A percentile compares a stretch with the other conserved stretches of the same genome.
Conservation (phyloP, 2,329 filamentous ascomycete genomes). For the Rhytidhysteron rufulum region DNA sequence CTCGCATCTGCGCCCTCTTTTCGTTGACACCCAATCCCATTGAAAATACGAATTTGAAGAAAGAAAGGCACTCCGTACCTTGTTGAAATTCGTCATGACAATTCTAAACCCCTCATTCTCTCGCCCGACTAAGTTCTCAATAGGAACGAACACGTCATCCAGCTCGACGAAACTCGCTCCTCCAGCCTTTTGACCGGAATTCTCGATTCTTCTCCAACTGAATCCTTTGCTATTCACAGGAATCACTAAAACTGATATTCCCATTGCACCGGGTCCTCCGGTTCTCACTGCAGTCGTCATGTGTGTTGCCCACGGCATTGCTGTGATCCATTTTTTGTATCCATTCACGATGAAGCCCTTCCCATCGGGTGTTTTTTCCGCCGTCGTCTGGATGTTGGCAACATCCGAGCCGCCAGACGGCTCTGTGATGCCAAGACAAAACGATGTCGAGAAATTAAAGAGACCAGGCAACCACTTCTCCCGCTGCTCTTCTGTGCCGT, state of each 20-base stretch:
- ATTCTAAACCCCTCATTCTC: conserved; percentile 56
- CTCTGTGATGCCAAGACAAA: conserved; percentile 64
- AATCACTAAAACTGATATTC: conserved; percentile 58
- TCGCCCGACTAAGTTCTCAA: conserved; percentile 50
- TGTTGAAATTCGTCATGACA: conserved; percentile 54
- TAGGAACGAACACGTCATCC: conserved; percentile 54
- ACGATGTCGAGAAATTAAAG: conserved; percentile 56
- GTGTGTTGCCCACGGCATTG: conserved; percentile 57
- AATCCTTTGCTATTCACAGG: conserved; percentile 50
- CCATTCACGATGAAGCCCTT: conserved; percentile 67
- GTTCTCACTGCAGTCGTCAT: conserved; percentile 61
- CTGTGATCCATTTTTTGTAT: conserved; percentile 67
- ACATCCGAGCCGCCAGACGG: conserved; percentile 61
- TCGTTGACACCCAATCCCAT: too few species aligned
- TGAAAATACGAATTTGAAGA: background rate
- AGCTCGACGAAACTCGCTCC: conserved; percentile 57
- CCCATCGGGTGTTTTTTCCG: conserved; percentile 69
- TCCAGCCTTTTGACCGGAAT: conserved; percentile 64
- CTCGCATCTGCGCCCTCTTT: too few species aligned
- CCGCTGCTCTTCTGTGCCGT: conserved; percentile 59
- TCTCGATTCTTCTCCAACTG: conserved; percentile 53
- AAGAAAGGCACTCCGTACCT: conserved; percentile 6
- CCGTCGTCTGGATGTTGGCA: conserved; percentile 60
- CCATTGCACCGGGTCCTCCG: conserved; percentile 50
- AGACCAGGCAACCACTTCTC: conserved; percentile 56